Conservation (phyloP, 257 asterid genomes). For the Ajuga chamaepitys region DNA sequence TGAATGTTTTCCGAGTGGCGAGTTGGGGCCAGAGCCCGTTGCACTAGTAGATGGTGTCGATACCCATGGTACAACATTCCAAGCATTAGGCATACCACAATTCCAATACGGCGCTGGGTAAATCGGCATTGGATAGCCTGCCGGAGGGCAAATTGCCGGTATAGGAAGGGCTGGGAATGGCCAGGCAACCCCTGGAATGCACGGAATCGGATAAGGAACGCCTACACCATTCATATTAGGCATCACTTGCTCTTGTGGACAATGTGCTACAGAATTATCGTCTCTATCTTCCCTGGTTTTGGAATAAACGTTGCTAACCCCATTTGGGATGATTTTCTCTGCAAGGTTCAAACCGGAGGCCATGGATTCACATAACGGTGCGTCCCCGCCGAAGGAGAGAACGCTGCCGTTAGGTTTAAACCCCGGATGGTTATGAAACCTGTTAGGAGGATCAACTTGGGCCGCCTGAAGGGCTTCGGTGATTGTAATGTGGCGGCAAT, state of each 20-base stretch:
- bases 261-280: too few relatives aligned
- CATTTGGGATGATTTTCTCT: conserved; percentile 29
- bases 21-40: conserved; percentile 27
- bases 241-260: conserved; percentile 26
- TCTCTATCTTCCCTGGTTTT: conserved; percentile 18
- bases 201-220: conserved; percentile 49
- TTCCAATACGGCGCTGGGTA: conserved; percentile 64
- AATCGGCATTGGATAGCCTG: conserved; percentile 50
- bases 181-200: conserved; percentile 57
- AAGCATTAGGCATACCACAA: conserved; percentile 40
- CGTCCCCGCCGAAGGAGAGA: conserved; percentile 55
- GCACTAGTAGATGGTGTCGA: conserved; percentile 27
- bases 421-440: conserved; percentile 32
- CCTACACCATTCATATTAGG: conserved; percentile 33
- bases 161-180: too few relatives aligned
- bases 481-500: conserved; percentile 52
- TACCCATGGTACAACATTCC: conserved; percentile 67
- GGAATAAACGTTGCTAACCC: conserved; percentile 29
- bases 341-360: conserved; percentile 40
- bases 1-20: conserved; percentile 66
- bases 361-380: conserved; percentile 47
- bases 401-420: conserved; percentile 53
- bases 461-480: conserved; percentile 66
- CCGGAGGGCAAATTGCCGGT: conserved; percentile 52
- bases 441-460: conserved; percentile 34